These are phyloP conservation scores for Teratosphaeriaceae sp. DNA, from an alignment of 2,329 filamentous ascomycete species.

Conservation along the genomic window DNA sequence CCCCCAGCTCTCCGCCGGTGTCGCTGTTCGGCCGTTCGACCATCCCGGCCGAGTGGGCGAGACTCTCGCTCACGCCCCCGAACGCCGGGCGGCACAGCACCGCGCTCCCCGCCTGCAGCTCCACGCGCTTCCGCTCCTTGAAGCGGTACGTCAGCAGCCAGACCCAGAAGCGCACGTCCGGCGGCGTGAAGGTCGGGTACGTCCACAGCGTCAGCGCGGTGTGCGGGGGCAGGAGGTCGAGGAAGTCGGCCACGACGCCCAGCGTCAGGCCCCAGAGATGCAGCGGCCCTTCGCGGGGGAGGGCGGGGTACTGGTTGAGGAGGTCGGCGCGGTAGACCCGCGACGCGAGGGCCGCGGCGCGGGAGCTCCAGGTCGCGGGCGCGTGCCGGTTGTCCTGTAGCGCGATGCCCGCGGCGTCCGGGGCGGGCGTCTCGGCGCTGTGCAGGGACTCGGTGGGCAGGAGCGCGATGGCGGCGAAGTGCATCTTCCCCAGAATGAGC, in stretches of 20 bases:
- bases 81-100: slow-evolving; percentile 18
- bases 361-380: slow-evolving; percentile 11
- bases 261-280: slow-evolving; percentile 64
- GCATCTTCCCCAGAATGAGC: slow-evolving; percentile 57
- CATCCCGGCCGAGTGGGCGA: slow-evolving; percentile 12
- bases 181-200: slow-evolving; percentile 61
- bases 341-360: slow-evolving; percentile 10
- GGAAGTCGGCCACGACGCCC: slow-evolving; percentile 60
- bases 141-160: slow-evolving; percentile 55
- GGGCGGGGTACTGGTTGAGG: slow-evolving; percentile 25
- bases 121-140: slow-evolving; percentile 43
- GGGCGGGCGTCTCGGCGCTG: slow-evolving; percentile 38
- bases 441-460: slow-evolving; percentile 56
- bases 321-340: slow-evolving; percentile 20
- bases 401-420: slow-evolving; percentile 8
- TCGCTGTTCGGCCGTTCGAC: slow-evolving; percentile 2
- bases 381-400: slow-evolving; percentile 22
- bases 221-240: slow-evolving; percentile 59
- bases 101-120: slow-evolving; percentile 25
- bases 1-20: not conserved
- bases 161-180: slow-evolving; percentile 54
- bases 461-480: slow-evolving; percentile 59
- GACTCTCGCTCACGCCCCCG: slow-evolving; percentile 20
- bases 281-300: slow-evolving; percentile 41
- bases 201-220: slow-evolving; percentile 58